Evolutionary conservation across 1,139 yeast genomes (phyloP).

Genomic region (Candida smagusa): DNA sequence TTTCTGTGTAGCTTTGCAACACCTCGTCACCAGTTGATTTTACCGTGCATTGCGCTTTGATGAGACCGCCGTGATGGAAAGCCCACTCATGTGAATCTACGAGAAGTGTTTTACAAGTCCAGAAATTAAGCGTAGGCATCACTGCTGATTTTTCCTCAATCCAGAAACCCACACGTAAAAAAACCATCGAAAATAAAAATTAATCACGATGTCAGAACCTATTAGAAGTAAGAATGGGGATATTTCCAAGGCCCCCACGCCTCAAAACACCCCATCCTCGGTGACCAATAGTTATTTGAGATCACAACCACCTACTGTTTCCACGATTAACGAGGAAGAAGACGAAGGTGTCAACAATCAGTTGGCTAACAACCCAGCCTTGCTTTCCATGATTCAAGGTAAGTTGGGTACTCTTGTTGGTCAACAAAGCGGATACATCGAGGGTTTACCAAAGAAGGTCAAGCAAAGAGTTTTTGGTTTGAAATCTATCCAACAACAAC

Average conservation of each 20-base stretch:
- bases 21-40: too few relatives aligned
- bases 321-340: slow-evolving; percentile 74
- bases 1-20: too few relatives aligned
- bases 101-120: too few relatives aligned
- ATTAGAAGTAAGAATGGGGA: slow-evolving; percentile 68
- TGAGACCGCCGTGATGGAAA: too few relatives aligned
- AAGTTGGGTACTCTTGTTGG: slow-evolving; percentile 85
- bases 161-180: not conserved
- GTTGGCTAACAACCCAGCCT: slow-evolving; percentile 69
- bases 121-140: too few relatives aligned
- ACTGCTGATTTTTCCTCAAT: not conserved
- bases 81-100: too few relatives aligned
- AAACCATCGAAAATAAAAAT: not conserved
- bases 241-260: slow-evolving; percentile 94
- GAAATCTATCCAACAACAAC: slow-evolving; percentile 79
- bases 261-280: slow-evolving; percentile 97
- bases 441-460: slow-evolving; percentile 68
- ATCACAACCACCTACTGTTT: slow-evolving; percentile 68
- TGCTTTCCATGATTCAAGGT: slow-evolving; percentile 86
- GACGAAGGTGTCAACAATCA: slow-evolving; percentile 37
- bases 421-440: slow-evolving; percentile 81
- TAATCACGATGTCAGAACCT: slow-evolving; percentile 56
- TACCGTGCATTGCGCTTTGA: too few relatives aligned
- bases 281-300: slow-evolving; percentile 74
- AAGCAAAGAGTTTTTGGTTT: slow-evolving; percentile 78